These are phyloP conservation scores for Sugiyamaella marilandica DNA, from an alignment of 805 yeast genomes.

Conservation along the genomic window DNA sequence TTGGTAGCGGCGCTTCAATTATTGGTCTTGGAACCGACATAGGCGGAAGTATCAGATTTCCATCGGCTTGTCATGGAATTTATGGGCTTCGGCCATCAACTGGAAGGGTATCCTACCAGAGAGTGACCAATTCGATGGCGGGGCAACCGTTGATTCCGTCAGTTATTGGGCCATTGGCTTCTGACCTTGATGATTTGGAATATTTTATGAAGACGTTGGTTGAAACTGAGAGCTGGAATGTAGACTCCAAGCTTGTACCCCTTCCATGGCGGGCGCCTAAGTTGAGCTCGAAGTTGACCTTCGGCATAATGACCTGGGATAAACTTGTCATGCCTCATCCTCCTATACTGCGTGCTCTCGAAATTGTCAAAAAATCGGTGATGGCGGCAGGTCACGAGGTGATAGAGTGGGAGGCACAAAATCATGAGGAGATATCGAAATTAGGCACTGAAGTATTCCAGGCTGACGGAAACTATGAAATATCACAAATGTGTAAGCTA, in stretches of 20 bases:
- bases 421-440: background rate
- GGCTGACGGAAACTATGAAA: conserved; percentile 13
- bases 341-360: conserved; percentile 45
- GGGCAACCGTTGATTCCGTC: conserved; percentile 39
- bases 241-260: conserved; percentile 47
- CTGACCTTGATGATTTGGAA: conserved; percentile 37
- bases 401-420: conserved; percentile 33
- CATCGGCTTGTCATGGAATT: conserved; percentile 41
- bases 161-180: conserved; percentile 48
- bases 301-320: conserved; percentile 33
- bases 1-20: conserved; percentile 42
- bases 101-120: conserved; percentile 30
- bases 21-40: conserved; percentile 53
- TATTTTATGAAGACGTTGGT: conserved; percentile 38
- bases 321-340: conserved; percentile 46
- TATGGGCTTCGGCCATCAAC: conserved; percentile 47
- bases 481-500: conserved; percentile 1
- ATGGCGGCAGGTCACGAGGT: conserved; percentile 19
- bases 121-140: conserved; percentile 28
- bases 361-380: conserved; percentile 26
- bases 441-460: background rate
- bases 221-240: conserved; percentile 41
- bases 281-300: background rate
- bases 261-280: conserved; percentile 42
- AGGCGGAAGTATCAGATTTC: conserved; percentile 50